Percentiles rank a stretch among this genome's conserved stretches.
phyloP scores from a whole-genome alignment of 2,329 filamentous ascomycete species.

The Sporothrix brasiliensis region DNA sequence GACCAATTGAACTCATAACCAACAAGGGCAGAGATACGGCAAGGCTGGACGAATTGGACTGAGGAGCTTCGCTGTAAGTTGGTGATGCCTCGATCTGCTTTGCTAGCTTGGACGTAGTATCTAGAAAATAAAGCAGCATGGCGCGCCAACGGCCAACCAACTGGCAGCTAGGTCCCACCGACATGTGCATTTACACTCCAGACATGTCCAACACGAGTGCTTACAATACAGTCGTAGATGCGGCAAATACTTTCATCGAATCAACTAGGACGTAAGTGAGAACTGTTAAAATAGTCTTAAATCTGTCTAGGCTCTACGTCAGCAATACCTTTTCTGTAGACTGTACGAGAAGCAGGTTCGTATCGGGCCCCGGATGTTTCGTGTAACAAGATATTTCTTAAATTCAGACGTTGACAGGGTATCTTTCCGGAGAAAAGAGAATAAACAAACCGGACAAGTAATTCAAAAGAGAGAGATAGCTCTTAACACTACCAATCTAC shows the following conservation, averaged over 20 bases:
- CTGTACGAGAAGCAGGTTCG: not conserved
- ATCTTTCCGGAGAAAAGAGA: too few species aligned
- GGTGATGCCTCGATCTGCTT: conserved; percentile 15
- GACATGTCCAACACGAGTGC: not conserved
- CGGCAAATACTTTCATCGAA: not conserved
- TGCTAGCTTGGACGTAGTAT: not conserved
- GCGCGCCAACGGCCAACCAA: not conserved
- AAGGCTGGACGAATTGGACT: not conserved
- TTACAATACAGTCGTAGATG: not conserved
- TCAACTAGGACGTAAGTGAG: not conserved
- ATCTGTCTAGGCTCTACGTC: too few species aligned
- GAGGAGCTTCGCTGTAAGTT: too few species aligned
- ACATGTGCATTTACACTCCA: not conserved
- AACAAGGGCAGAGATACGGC: not conserved
- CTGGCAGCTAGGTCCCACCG: not conserved
- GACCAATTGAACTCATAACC: not conserved
- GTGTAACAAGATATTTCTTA: too few species aligned
- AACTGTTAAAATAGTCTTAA: not conserved
- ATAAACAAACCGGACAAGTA: too few species aligned
- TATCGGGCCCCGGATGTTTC: too few species aligned
- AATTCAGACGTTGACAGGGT: too few species aligned
- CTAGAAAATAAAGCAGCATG: not conserved
- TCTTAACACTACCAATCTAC: too few species aligned
- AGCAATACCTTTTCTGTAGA: not conserved
- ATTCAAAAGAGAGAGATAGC: too few species aligned